These are phyloP conservation scores for Entoloma clypeatum DNA, from an alignment of 1,284 basidiomycete species.

Conservation along the genomic window DNA sequence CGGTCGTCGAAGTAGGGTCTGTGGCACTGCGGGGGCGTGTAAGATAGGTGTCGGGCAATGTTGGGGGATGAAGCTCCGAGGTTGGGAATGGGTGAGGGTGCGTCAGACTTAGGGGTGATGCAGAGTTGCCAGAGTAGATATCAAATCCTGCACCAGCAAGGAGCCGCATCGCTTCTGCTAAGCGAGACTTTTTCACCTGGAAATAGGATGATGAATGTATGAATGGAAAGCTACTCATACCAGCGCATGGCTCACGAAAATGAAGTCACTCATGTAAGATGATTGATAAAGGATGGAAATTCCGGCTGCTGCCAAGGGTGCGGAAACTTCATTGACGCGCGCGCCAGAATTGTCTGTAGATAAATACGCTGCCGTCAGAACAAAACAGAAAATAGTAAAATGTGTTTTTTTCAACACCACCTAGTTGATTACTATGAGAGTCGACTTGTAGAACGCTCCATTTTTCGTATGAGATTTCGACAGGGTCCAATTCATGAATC, in stretches of 20 bases:
- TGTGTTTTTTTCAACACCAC: too few relatives aligned
- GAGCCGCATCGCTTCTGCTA: conserved; percentile 58
- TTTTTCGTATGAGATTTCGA: conserved; percentile 65
- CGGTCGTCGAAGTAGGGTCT: conserved; percentile 10
- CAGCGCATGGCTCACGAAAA: conserved; percentile 52
- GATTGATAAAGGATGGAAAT: conserved; percentile 85
- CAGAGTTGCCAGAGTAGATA: conserved; percentile 53
- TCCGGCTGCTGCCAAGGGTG: conserved; percentile 72
- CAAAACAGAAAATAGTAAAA: conserved; percentile 13
- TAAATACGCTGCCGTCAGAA: conserved; percentile 11
- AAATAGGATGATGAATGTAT: background rate
- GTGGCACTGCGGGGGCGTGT: conserved; percentile 26
- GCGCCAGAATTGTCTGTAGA: conserved; percentile 61
- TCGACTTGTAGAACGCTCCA: conserved; percentile 78
- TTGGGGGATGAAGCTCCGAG: conserved; percentile 36
- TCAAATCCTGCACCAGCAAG: conserved; percentile 62
- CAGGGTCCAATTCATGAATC: conserved; percentile 36
- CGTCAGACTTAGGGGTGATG: conserved; percentile 34
- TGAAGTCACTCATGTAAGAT: conserved; percentile 82
- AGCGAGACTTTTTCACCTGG: conserved; percentile 63
- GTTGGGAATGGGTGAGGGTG: conserved; percentile 33
- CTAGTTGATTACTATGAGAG: conserved; percentile 63
- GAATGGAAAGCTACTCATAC: background rate
- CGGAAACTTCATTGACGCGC: conserved; percentile 75
- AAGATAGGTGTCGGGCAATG: conserved; percentile 33